These are phyloP conservation scores for Agastache rugosa DNA, from an alignment of 257 asterid species.

Conservation along the genomic window DNA sequence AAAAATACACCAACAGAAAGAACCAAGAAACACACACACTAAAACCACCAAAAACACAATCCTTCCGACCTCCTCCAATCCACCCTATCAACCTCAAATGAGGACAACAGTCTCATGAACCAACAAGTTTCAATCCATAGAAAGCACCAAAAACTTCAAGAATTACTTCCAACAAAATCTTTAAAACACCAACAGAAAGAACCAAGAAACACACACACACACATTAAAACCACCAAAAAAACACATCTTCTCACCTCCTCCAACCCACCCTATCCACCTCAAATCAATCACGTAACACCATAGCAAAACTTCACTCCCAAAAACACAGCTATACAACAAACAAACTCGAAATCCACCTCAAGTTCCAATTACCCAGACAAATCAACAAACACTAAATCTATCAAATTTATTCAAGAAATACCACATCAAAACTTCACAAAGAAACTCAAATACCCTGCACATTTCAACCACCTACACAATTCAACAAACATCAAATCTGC, in stretches of 20 bases:
- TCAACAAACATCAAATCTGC: not conserved
- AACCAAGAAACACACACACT: not conserved
- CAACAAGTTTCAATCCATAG: not conserved
- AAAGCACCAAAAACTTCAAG: not conserved
- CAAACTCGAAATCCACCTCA: no score
- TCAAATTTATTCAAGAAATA: not conserved
- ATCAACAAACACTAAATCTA: not conserved
- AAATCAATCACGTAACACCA: conserved; percentile 7
- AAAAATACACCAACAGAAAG: not conserved
- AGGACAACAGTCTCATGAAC: not conserved
- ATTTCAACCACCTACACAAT: not conserved
- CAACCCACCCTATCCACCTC: conserved; percentile 15
- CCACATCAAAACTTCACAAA: not conserved
- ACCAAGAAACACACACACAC: not conserved
- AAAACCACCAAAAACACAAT: not conserved
- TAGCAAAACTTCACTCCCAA: not conserved
- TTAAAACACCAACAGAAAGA: not conserved
- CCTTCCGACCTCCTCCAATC: not conserved
- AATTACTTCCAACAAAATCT: not conserved
- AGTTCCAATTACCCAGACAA: no score
- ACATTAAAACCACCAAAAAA: not conserved
- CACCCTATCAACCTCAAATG: not conserved
- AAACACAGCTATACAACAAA: not conserved
- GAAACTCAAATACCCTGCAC: not conserved
- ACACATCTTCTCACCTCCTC: not conserved